A percentile compares a stretch with the other conserved stretches of the same genome.
Conservation (phyloP, 805 yeast species). For the Starmera amethionina region DNA sequence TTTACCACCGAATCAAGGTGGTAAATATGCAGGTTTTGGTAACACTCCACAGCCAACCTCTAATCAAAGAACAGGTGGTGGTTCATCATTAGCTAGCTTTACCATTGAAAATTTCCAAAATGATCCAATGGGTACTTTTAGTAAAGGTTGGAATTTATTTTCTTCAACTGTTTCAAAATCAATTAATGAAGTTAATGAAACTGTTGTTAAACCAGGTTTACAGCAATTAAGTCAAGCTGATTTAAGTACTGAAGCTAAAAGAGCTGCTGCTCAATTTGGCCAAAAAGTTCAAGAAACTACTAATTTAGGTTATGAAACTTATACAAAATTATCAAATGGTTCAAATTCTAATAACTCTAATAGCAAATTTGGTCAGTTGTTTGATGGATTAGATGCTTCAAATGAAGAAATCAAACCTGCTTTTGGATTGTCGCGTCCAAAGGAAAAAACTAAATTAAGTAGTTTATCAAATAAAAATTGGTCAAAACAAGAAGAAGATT, state of each 20-base stretch:
- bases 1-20: constrained; percentile 90
- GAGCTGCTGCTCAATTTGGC: constrained; percentile 96
- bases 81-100: constrained; percentile 43
- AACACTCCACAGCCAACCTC: constrained; percentile 50
- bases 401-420: constrained; percentile 44
- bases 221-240: constrained; percentile 75
- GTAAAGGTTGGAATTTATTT: constrained; percentile 92
- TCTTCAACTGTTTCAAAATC: constrained; percentile 79
- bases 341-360: constrained; percentile 12
- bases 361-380: constrained; percentile 38
- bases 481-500: constrained; percentile 45
- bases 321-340: constrained; percentile 40
- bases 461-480: constrained; percentile 35
- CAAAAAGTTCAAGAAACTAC: constrained; percentile 89
- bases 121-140: constrained; percentile 86
- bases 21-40: constrained; percentile 88
- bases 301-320: constrained; percentile 60
- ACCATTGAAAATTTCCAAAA: constrained; percentile 59
- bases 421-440: constrained; percentile 54
- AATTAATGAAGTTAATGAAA: constrained; percentile 74
- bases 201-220: constrained; percentile 86
- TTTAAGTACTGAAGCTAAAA: constrained; percentile 66
- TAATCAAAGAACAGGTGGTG: constrained; percentile 10
- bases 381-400: constrained; percentile 40
- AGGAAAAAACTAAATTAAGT: constrained; percentile 45